Conservation (phyloP, 1,284 basidiomycete species). For the Chalciporus sp. region DNA sequence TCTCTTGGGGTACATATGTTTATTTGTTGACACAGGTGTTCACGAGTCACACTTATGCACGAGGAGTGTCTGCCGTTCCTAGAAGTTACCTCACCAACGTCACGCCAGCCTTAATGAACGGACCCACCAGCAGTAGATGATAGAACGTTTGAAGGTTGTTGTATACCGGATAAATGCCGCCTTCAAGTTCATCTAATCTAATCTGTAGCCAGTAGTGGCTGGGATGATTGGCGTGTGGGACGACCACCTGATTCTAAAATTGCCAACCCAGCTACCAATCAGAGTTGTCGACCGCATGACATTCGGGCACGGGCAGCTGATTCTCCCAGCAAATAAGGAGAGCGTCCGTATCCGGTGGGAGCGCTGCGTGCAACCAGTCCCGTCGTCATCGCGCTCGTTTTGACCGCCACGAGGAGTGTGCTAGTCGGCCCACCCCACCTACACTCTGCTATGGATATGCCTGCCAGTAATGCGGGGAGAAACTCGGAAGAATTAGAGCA, state of each 20-base stretch:
- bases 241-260: neutral
- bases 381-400: neutral
- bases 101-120: constrained; percentile 19
- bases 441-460: constrained; percentile 1
- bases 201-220: constrained; percentile 7
- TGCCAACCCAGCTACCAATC: neutral
- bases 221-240: neutral
- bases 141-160: neutral
- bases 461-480: neutral
- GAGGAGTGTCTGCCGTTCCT: constrained; percentile 81
- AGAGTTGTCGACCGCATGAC: neutral
- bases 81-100: constrained; percentile 39
- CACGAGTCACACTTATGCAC: constrained; percentile 85
- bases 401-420: neutral
- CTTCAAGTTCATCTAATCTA: constrained; percentile 8
- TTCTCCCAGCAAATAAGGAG: neutral
- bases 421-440: neutral
- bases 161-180: neutral
- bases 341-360: neutral
- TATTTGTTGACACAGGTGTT: constrained; percentile 50
- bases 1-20: neutral
- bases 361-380: neutral
- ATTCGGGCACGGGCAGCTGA: neutral
- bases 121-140: constrained; percentile 17
- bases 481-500: neutral